These are phyloP conservation scores for Coccinonectria pachysandricola DNA, from an alignment of 2,329 filamentous ascomycete species.

Conservation along the genomic window DNA sequence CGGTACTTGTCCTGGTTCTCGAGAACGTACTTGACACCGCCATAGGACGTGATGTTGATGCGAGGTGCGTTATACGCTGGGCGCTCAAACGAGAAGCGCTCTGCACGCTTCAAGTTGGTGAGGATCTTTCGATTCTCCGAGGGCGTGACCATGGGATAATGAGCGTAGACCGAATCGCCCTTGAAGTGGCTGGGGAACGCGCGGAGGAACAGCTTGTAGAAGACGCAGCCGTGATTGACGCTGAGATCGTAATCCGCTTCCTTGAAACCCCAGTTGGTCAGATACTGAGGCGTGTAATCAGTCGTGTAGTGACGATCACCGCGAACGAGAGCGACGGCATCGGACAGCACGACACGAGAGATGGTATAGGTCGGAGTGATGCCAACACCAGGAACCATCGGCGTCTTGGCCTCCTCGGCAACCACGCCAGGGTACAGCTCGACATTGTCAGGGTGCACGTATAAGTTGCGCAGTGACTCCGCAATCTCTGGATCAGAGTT, in stretches of 20 bases:
- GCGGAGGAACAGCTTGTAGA: constrained; percentile 73
- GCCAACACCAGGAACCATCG: constrained; percentile 64
- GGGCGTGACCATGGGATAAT: constrained; percentile 64
- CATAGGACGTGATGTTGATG: constrained; percentile 50
- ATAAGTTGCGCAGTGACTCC: constrained; percentile 54
- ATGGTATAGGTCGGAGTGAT: constrained; percentile 69
- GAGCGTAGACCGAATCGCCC: constrained; percentile 68
- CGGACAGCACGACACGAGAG: constrained; percentile 64
- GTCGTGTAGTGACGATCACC: constrained; percentile 70
- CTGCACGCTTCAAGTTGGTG: constrained; percentile 52
- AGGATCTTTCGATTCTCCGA: constrained; percentile 63
- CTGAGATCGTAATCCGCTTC: constrained; percentile 63
- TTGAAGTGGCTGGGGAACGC: constrained; percentile 76
- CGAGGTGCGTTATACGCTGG: constrained; percentile 41
- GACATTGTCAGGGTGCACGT: constrained; percentile 69
- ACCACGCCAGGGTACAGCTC: constrained; percentile 74
- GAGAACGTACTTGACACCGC: constrained; percentile 51
- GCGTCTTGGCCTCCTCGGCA: constrained; percentile 62
- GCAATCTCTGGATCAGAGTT: constrained; percentile 66
- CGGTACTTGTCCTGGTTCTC: constrained; percentile 52
- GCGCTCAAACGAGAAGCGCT: constrained; percentile 59
- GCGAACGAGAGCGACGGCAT: constrained; percentile 68
- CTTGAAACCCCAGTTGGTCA: constrained; percentile 79
- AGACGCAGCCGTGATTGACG: constrained; percentile 71
- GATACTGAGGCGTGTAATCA: constrained; percentile 62